phyloP scores from a whole-genome alignment of 2,329 filamentous ascomycete species.

The Bipolaris sorokiniana region DNA sequence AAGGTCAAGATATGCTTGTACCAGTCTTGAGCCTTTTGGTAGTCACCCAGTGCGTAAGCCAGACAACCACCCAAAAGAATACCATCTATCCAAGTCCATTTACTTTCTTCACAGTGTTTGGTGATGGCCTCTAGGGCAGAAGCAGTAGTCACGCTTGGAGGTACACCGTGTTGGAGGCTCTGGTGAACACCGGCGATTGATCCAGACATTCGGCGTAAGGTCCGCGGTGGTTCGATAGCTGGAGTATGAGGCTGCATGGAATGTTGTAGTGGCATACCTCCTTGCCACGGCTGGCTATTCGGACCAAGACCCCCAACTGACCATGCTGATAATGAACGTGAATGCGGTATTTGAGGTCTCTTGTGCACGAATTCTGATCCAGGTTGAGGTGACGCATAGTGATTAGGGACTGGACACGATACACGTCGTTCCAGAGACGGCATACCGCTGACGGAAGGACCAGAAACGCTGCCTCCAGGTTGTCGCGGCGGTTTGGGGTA shows the following conservation, averaged over 20 bases:
- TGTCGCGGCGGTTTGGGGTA: constrained; percentile 67
- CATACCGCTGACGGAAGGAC: constrained; percentile 29
- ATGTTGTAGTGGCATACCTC: constrained; percentile 28
- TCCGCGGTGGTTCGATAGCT: constrained; percentile 37
- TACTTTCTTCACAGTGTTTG: constrained; percentile 49
- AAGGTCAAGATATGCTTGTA: constrained; percentile 70
- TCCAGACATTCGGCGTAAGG: constrained; percentile 44
- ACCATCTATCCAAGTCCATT: constrained; percentile 78
- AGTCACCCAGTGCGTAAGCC: constrained; percentile 86
- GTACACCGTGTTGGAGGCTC: constrained; percentile 34
- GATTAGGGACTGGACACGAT: constrained; percentile 34
- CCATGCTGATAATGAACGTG: constrained; percentile 42
- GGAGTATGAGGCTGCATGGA: constrained; percentile 27
- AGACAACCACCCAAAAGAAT: constrained; percentile 91
- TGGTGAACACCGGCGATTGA: constrained; percentile 40
- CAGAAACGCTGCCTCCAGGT: constrained; percentile 58
- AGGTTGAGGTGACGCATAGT: constrained; percentile 26
- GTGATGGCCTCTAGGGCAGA: constrained; percentile 48
- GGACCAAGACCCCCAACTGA: constrained; percentile 26
- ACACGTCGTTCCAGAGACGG: constrained; percentile 48
- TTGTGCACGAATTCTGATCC: constrained; percentile 28
- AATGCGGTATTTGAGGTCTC: constrained; percentile 32
- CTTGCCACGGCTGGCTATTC: constrained; percentile 37
- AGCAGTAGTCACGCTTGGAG: constrained; percentile 45
- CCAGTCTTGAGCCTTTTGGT: constrained; percentile 76